Evolutionary conservation across 768 basidiomycete genomes (phyloP).

Genomic region (Dacryopinax primogenitus): DNA sequence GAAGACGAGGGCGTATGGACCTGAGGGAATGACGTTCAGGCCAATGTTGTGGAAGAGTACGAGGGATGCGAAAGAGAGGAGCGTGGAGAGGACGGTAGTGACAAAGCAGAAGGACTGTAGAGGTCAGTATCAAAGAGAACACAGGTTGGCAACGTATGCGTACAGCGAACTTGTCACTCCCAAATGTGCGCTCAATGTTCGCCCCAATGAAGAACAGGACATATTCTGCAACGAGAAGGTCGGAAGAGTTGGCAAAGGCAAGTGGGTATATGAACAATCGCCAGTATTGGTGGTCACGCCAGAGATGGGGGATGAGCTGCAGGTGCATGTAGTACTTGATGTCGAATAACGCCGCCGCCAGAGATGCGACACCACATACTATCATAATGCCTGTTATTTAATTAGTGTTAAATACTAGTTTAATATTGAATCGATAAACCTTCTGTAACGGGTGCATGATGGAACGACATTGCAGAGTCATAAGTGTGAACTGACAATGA

Average conservation of each 20-base stretch:
- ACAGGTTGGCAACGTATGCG: conserved; percentile 23
- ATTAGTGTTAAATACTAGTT: conserved; percentile 7
- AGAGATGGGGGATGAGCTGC: conserved; percentile 82
- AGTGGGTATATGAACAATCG: conserved; percentile 59
- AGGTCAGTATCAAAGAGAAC: conserved; percentile 12
- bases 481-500: background rate
- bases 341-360: conserved; percentile 65
- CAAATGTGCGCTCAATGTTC: conserved; percentile 72
- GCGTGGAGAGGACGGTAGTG: conserved; percentile 49
- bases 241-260: conserved; percentile 72
- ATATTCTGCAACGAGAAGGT: conserved; percentile 64
- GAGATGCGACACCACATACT: conserved; percentile 53
- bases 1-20: conserved; percentile 65
- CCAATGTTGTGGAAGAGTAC: conserved; percentile 53
- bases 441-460: conserved; percentile 67
- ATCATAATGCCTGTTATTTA: conserved; percentile 57
- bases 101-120: conserved; percentile 64
- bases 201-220: conserved; percentile 58
- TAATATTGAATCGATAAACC: conserved; percentile 30
- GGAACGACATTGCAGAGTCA: conserved; percentile 18
- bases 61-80: conserved; percentile 53
- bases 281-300: conserved; percentile 87
- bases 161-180: conserved; percentile 77
- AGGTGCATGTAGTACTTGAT: conserved; percentile 81
- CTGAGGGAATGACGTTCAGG: conserved; percentile 61